These are phyloP conservation scores for Pelargonium australe DNA, from an alignment of 441 rosid species.

Conservation along the genomic window DNA sequence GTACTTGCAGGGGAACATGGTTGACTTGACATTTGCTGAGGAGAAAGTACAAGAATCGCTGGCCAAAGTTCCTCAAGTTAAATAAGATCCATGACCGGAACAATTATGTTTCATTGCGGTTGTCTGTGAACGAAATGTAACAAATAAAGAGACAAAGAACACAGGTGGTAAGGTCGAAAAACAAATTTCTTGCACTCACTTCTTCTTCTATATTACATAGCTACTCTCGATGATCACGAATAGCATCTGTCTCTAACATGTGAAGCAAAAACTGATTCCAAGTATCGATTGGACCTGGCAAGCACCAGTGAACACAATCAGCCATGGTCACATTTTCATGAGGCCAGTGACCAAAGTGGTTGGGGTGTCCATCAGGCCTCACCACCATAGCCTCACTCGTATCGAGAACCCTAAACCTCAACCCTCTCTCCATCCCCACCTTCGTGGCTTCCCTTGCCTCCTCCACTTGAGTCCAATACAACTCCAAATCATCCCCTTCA, in stretches of 20 bases:
- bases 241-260: conserved; percentile 35
- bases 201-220: too few relatives aligned
- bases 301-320: conserved; percentile 91
- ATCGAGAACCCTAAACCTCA: conserved; percentile 43
- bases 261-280: conserved; percentile 74
- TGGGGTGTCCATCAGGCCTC: conserved; percentile 85
- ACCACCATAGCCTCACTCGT: conserved; percentile 62
- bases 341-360: conserved; percentile 38
- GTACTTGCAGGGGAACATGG: conserved; percentile 61
- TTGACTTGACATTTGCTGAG: conserved; percentile 65
- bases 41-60: conserved; percentile 58
- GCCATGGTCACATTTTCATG: conserved; percentile 34
- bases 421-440: conserved; percentile 33
- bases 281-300: conserved; percentile 78
- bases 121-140: too few relatives aligned
- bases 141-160: too few relatives aligned
- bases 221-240: too few relatives aligned
- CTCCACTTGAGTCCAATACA: conserved; percentile 45
- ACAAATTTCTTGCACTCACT: too few relatives aligned
- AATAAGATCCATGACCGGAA: too few relatives aligned
- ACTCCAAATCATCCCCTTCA: conserved; percentile 26
- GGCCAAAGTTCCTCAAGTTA: conserved; percentile 53
- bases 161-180: too few relatives aligned
- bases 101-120: too few relatives aligned
- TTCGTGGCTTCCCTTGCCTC: conserved; percentile 48